Conservation (phyloP, 768 basidiomycete genomes). For the Lactifluus echinatus region DNA sequence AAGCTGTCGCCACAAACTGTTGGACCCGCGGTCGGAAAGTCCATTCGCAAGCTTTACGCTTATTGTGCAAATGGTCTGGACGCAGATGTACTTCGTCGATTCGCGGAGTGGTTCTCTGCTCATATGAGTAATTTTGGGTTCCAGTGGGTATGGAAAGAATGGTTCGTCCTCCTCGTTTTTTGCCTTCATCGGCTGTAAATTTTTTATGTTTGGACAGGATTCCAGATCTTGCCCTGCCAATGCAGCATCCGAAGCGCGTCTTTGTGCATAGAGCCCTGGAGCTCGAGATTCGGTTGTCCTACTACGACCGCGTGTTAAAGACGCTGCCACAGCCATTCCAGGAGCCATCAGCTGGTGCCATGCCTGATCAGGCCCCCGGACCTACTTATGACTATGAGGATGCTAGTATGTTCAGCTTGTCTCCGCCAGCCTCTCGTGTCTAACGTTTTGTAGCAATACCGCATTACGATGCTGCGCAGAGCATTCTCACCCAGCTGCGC, state of each 20-base stretch:
- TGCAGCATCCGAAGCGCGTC: conserved; percentile 76
- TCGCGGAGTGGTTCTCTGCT: conserved; percentile 91
- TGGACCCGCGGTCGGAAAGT: conserved; percentile 94
- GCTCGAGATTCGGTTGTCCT: conserved; percentile 84
- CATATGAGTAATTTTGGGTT: conserved; percentile 99
- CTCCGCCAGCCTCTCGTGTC: neutral
- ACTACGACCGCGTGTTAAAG: conserved; percentile 86
- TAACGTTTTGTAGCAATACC: conserved; percentile 46
- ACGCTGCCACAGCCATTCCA: conserved; percentile 83
- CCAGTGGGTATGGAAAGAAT: conserved; percentile 99
- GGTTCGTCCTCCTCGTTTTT: conserved; percentile 41
- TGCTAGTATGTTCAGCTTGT: conserved; percentile 39
- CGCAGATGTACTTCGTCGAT: conserved; percentile 69
- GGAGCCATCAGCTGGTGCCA: conserved; percentile 47
- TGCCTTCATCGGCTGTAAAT: neutral
- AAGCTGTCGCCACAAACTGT: conserved; percentile 88
- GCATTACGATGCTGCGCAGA: conserved; percentile 71
- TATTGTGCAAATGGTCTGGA: conserved; percentile 81
- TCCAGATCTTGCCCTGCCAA: conserved; percentile 64
- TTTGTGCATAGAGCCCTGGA: conserved; percentile 86
- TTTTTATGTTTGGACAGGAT: conserved; percentile 46
- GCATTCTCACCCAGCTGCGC: conserved; percentile 73
- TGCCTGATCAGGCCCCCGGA: conserved; percentile 64
- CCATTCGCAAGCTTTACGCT: conserved; percentile 78
- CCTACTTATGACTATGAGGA: conserved; percentile 82